Base-by-base conservation (phyloP, 2,329 filamentous ascomycete species). In the Grosmannia clavigera region DNA sequence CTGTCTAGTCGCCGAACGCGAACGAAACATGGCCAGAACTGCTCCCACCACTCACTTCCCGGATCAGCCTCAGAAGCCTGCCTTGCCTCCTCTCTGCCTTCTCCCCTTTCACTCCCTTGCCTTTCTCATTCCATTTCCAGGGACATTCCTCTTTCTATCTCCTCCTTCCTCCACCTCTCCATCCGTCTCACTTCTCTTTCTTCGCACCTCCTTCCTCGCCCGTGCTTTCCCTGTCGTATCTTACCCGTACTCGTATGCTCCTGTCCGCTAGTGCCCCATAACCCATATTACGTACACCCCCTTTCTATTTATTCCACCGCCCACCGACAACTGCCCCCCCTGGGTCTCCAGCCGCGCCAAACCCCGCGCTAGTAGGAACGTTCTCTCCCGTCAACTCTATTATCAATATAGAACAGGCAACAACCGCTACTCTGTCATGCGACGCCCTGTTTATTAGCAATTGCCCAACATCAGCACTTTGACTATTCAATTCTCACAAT, bases 351-450 rank as follows among this genome's bases (percentile, higher is more conserved):
- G 46, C 59, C 55, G 48, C 57, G 60, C 61, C 59, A 53, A 58
- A 64, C 61, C 60, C 61, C 61, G 62, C 62, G 61, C 62, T 61
- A 64, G 57, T 31, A 57, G 43, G n/a, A 56, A 48, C 57, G 43
- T 50, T 57, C 40, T 62, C 40, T 29, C 56, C 50, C 46, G n/a
- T 55, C 61, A 64, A 64, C 57, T 60, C 58, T 62, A 62, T 61
- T 62, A 64, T 61, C 61, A 60, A 61, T 61, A 64, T 58, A 58
- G 58, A 64, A 64, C 61, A 64, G 62, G 62, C 62, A 64, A 64
- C 61, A 58, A 61, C 57, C 19, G 35, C 25, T 43, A 52, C 40
- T 61, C 61, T 62, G 62, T 64, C 62, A 64, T 64, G 61, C 61
- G 62, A 62, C 60, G 59, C 58, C 61, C 59, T 61, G 57, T 43